These are phyloP conservation scores for Corynascus novoguineensis DNA, from an alignment of 495 filamentous ascomycete species.

Conservation along the genomic window DNA sequence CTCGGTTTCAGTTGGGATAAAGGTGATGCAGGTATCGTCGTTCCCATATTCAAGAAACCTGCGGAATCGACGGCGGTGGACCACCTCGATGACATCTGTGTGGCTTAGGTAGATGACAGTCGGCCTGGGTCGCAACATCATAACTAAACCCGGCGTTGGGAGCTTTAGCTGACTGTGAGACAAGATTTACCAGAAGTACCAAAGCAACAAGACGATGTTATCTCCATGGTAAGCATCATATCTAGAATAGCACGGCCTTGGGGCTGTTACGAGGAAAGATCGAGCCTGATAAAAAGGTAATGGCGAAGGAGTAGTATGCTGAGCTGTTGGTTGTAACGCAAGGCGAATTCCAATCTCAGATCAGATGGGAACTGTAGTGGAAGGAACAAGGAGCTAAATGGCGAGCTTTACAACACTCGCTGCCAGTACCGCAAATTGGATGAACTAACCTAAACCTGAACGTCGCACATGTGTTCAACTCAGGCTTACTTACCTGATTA, in stretches of 20 bases:
- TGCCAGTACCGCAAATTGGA: no score
- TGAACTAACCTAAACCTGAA: no score
- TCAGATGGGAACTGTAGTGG: no score
- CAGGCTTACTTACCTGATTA: no score
- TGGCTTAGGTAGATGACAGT: conserved; percentile 50
- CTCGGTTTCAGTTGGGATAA: neutral
- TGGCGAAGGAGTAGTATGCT: neutral
- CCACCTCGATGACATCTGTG: conserved; percentile 48
- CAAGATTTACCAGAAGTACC: neutral
- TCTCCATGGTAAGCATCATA: neutral
- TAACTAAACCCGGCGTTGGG: no score
- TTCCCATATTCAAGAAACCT: conserved; percentile 31
- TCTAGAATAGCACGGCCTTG: neutral
- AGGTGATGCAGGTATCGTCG: neutral
- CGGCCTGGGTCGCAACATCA: conserved; percentile 55
- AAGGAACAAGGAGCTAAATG: no score
- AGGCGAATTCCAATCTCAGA: no score
- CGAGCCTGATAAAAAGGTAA: neutral
- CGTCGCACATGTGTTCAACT: no score
- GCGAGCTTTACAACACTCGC: no score
- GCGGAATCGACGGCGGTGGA: conserved; percentile 36
- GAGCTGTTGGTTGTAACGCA: no score
- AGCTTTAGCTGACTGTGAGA: neutral
- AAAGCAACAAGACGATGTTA: neutral
- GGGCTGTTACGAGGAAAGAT: neutral